Base-by-base conservation (phyloP, 2,329 filamentous ascomycete species). In the Trichoderma afroharzianum region DNA sequence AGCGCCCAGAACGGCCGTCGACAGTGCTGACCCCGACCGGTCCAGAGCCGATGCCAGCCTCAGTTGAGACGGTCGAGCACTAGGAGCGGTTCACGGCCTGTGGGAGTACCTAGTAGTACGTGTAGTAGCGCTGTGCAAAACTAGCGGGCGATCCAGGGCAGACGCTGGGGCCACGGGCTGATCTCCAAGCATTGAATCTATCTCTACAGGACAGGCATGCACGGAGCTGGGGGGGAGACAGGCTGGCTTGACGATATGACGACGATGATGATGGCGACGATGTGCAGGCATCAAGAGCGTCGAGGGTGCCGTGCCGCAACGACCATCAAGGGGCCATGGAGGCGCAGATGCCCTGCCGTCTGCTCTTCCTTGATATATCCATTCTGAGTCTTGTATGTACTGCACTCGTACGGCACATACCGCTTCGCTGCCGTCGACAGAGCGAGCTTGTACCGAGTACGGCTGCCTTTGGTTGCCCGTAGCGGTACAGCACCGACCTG, bases 81-180 rank as follows among this genome's bases (percentile, higher is more conserved):
- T 59, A 71, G 39, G 43, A 47, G 50, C 70, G 53, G 70, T 62
- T 71, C 70, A 71, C 53, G 63, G 57, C 70, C 47, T 28, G 28
- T 32, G 55, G 9, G 58, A 47, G 43, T n/a, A n/a, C n/a, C n/a
- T n/a, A n/a, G n/a, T 26, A 26, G 26, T 26, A 26, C n/a, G n/a
- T n/a, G 26, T 39, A 68, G 70, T 61, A 71, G 70, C 68, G 68
- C 68, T 70, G n/a, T 70, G 68, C 18, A 50, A 21, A 64, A 32
- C 70, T 71, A 71, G 63, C 63, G 63, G 70, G 47, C 70, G 70
- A 71, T 71, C 70, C 70, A 71, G 70, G 70, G 70, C 70, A 67
- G 61, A 55, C 36, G 59, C 43, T 57, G 58, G 59, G 47, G 47
- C 58, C 43, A 58, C n/a, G 43, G 57, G 50, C 69, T 59, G 62